Evolutionary conservation across 2,329 filamentous ascomycete species (phyloP).

Genomic region (Blastomyces percursus): DNA sequence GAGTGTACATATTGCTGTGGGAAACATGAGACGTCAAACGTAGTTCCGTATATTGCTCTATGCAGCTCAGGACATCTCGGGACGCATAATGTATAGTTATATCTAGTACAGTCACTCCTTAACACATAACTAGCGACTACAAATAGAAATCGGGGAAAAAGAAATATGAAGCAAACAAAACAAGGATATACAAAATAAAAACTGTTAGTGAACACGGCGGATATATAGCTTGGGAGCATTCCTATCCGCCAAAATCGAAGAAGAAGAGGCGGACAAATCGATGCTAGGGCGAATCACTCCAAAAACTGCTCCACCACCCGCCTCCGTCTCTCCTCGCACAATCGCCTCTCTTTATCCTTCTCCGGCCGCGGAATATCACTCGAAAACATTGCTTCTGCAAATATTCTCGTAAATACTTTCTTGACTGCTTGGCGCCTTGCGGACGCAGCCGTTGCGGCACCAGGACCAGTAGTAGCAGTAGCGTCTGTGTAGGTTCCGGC

Average conservation of each 20-base stretch:
- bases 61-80: not conserved
- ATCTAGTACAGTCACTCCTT: not conserved
- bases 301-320: slow-evolving; percentile 62
- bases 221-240: not conserved
- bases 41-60: not conserved
- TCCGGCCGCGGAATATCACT: slow-evolving; percentile 26
- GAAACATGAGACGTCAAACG: not conserved
- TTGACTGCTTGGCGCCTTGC: slow-evolving; percentile 51
- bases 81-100: not conserved
- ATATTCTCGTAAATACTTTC: slow-evolving; percentile 52
- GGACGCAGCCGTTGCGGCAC: slow-evolving; percentile 27
- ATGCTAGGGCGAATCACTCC: not conserved
- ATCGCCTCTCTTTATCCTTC: slow-evolving; percentile 49
- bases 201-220: not conserved
- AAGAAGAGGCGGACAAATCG: not conserved
- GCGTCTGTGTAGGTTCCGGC: slow-evolving; percentile 5
- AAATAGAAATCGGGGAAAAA: not conserved
- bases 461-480: slow-evolving; percentile 21
- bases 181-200: not conserved
- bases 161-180: not conserved
- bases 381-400: slow-evolving; percentile 54
- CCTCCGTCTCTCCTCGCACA: slow-evolving; percentile 52
- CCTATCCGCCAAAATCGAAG: not conserved
- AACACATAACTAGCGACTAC: not conserved
- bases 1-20: not conserved